Conservation (phyloP, 495 filamentous ascomycete genomes). For the Aspergillus coremiiformis region DNA sequence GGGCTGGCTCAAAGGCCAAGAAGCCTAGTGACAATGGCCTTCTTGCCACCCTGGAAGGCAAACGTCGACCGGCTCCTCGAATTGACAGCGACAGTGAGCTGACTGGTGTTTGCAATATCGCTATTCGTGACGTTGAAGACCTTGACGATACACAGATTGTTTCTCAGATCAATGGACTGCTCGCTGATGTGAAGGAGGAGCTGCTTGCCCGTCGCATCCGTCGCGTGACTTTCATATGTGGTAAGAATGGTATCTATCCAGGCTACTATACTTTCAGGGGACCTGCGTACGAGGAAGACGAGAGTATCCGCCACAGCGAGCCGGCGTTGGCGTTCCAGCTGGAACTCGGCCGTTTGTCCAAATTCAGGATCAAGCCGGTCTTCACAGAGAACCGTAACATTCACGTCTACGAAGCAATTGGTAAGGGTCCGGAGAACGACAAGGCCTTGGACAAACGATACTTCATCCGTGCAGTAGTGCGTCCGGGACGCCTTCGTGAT, state of each 20-base stretch:
- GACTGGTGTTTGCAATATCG: slow-evolving; percentile 84
- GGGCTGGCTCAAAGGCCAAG: slow-evolving; percentile 38
- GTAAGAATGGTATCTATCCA: slow-evolving; percentile 89
- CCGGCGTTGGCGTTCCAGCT: slow-evolving; percentile 97
- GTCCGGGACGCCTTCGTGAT: slow-evolving; percentile 86
- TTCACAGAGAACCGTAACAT: slow-evolving; percentile 99
- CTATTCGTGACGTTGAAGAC: slow-evolving; percentile 82
- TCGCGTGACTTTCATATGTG: slow-evolving; percentile 92
- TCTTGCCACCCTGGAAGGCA: slow-evolving; percentile 65
- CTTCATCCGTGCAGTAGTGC: slow-evolving; percentile 91
- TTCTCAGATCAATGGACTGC: slow-evolving; percentile 59
- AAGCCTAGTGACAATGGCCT: slow-evolving; percentile 41
- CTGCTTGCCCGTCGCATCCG: slow-evolving; percentile 72
- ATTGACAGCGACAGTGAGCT: slow-evolving; percentile 63
- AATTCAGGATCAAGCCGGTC: slow-evolving; percentile 95
- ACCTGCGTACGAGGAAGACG: slow-evolving; percentile 79
- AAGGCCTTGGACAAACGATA: slow-evolving; percentile 71
- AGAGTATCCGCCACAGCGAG: slow-evolving; percentile 93
- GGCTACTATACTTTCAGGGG: slow-evolving; percentile 98
- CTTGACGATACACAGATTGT: slow-evolving; percentile 78
- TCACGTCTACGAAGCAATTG: slow-evolving; percentile 93
- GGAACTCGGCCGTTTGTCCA: slow-evolving; percentile 84
- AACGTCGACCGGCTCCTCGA: slow-evolving; percentile 52
- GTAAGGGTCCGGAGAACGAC: slow-evolving; percentile 88
- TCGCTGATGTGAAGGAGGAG: slow-evolving; percentile 80